These are phyloP conservation scores for Xylaria telfairii DNA, from an alignment of 495 filamentous ascomycete genomes.

Conservation along the genomic window DNA sequence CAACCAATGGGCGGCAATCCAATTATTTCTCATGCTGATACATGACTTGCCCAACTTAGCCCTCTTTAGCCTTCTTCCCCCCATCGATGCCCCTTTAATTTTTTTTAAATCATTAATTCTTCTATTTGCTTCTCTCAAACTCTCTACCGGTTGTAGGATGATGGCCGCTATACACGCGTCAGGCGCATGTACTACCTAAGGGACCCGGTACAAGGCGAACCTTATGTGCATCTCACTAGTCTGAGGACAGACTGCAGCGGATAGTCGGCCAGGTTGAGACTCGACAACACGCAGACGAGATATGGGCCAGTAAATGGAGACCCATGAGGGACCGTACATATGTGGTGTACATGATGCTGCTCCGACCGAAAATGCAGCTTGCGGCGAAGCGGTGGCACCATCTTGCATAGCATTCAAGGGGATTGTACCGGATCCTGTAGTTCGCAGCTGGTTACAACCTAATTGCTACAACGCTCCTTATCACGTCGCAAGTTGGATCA, in stretches of 20 bases:
- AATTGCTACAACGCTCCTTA: not conserved
- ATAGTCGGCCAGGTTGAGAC: not conserved
- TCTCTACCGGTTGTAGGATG: not conserved
- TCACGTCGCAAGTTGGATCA: not conserved
- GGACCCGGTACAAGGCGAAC: not conserved
- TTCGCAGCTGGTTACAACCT: not conserved
- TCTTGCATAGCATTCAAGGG: not conserved
- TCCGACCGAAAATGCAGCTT: not conserved
- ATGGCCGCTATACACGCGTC: not conserved
- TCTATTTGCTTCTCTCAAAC: not conserved
- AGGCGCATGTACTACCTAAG: not conserved
- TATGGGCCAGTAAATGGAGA: not conserved
- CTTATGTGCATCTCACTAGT: not conserved
- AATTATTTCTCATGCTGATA: not conserved
- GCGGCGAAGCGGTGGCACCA: slow-evolving; percentile 5
- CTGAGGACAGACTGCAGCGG: not conserved
- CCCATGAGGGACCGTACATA: not conserved
- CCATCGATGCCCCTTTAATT: not conserved
- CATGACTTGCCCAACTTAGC: not conserved
- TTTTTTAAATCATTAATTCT: no score
- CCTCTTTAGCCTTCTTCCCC: no score
- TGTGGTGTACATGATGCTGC: not conserved
- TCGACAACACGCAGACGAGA: not conserved
- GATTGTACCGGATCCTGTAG: not conserved
- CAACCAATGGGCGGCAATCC: not conserved